Evolutionary conservation across 78 protist genomes (phyloP), one percentile per base, ranked within the genome.

Genomic region (Pigoraptor vietnamica): DNA sequence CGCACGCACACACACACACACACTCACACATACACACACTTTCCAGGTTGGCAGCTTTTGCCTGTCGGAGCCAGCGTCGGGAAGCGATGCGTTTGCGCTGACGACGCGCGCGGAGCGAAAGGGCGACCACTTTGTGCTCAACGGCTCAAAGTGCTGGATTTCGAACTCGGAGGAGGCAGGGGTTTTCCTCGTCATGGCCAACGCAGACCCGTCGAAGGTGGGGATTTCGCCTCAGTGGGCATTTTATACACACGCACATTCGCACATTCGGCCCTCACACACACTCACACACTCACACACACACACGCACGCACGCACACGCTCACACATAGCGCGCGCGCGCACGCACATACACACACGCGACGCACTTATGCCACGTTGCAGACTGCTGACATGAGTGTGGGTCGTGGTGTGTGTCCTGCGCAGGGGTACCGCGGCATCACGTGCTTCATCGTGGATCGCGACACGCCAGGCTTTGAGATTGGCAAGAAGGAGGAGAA

Each of bases 131-230:
- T 96, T 90, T 40, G 94, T 96, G 23, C 24, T 97, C 86, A 96
- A 95, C 90, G 99, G 99, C 24, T 79, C 92, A 35, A 97, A 97
- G 67, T 36, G 84, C n/a, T 97, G 98, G 98, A 97, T 97, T 83
- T 95, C 98, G 40, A 97, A 97, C 92, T 82, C 84, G 23, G 86
- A 14, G 21, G 98, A 97, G 39, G 98, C 98, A 0, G 98, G 95
- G 39, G 39, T 97, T 1, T 97, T 96, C 90, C 89, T 97, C 2
- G 97, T 97, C n/a, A 93, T 97, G 93, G 99, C 99, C 35, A 93
- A 97, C 91, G 95, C 92, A 35, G 96, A 97, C 88, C 93, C 94
- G 29, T 21, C 91, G n/a, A 95, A 93, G 37, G 81, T 56, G 81
- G n/a, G 81, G 81, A 1, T 10, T 1, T 19, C n/a, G n/a, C 29